A percentile compares a stretch with the other conserved stretches of the same genome.
These are phyloP conservation scores for Straminergon stramineum DNA, from an alignment of 225 moss, liverwort and hornwort genomes.

Conservation along the genomic window DNA sequence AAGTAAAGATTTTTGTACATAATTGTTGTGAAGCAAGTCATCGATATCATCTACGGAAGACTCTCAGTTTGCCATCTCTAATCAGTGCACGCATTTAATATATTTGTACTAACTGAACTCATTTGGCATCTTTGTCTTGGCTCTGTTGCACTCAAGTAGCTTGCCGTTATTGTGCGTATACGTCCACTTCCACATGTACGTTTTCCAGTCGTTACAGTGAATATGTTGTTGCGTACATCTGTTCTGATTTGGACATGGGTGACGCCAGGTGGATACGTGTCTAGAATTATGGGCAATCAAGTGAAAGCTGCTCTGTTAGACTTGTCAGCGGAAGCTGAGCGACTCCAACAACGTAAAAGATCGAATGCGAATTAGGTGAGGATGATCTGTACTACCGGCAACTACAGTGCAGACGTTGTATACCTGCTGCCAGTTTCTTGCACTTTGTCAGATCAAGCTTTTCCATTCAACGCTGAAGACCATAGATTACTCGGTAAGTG, in stretches of 20 bases:
- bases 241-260: conserved; percentile 1
- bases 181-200: background rate
- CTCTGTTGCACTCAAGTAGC: background rate
- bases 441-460: background rate
- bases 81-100: background rate
- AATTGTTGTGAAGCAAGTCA: background rate
- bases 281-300: conserved; percentile 70
- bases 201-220: background rate
- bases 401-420: background rate
- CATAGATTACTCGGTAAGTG: background rate
- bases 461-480: background rate
- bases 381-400: background rate
- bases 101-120: background rate
- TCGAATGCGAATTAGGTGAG: background rate
- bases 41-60: background rate
- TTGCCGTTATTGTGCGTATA: background rate
- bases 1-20: background rate
- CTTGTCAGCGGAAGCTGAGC: conserved; percentile 53
- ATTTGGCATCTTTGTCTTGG: background rate
- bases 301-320: conserved; percentile 62
- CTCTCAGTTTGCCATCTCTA: background rate
- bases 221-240: background rate
- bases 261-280: conserved; percentile 35
- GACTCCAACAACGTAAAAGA: conserved; percentile 13
- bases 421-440: background rate